Base-by-base conservation (phyloP, 176 grass and related monocot genomes). In the Carex cristatella region DNA sequence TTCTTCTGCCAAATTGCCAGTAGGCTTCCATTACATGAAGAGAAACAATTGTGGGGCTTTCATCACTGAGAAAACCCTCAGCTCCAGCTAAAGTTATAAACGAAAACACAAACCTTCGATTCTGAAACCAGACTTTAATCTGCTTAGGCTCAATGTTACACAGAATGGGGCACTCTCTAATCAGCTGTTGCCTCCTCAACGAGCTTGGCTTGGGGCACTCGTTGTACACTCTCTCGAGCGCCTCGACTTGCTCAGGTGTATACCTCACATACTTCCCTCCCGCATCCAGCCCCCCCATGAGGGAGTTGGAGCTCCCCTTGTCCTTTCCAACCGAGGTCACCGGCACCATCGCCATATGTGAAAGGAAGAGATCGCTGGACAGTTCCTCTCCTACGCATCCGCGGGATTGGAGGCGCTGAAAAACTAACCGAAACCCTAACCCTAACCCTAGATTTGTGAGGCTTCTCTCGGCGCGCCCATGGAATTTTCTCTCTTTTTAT, bases 101-200 rank as follows among this genome's bases (percentile, higher is more conserved):
- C 32, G 12, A 31, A 55, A 64, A 5, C 4, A 85, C 85, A 71
- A 32, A 97, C 94, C 94, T 97, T 79, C 94, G 94, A 85, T 97
- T 97, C 90, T 97, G 94, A 86, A 97, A 97, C 94, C 94, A 97
- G 76, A 97, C 94, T 89, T 97, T 97, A 78, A 97, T 94, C 87
- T 97, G 94, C 84, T 97, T 97, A 81, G 94, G 90, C 85, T 97
- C 94, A 86, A 97, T 94, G 81, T 97, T 91, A 81, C 63, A 58
- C 42, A 97, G 90, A 56, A 97, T 91, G 69, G 92, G 90, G 82
- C 90, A 94, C 81, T 97, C 94, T 30, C 92, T 75, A 49, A 97
- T 94, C 53, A 97, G 83, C 90, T 97, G 94, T 84, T 97, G 92
- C 81, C 94, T 56, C 78, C 90, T 86, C 66, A 94, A 77, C 38